Evolutionary conservation across 1,284 basidiomycete genomes (phyloP), one percentile per base, ranked within the genome.

Genomic region (Rhizoctonia solani): DNA sequence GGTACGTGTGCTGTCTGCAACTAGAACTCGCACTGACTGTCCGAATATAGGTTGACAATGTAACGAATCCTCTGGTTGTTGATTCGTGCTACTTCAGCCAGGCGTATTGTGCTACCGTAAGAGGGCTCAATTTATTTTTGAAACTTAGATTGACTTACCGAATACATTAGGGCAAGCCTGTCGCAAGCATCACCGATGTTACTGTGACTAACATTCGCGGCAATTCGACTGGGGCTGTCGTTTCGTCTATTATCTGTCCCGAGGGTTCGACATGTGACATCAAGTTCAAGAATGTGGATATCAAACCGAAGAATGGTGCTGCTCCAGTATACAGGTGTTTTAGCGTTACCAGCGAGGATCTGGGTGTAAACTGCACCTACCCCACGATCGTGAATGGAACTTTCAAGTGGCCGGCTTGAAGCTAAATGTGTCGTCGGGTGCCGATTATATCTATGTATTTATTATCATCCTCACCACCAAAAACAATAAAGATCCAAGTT

Each of bases 71-170:
- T 21, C 50, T 56, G 46, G 30, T 49, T 25, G 46, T 49, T 19
- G 63, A 66, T 13, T 66, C 63, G 32, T 67, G 54, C 46, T 67
- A 67, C 23, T 56, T 56, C 29, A 47, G 46, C 8, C 37, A 23
- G 5, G 25, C 54, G 0, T 50, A 50, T 21, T 67, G 55, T 27
- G 42, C 55, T 16, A 58, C 19, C 27, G 55, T 58, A 47, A 58
- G 42, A 6, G 25, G 6, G 16, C n/a, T 25, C 23, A 19, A 14
- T 23, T 9, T 27, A 4, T 3, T 13, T 13, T 27, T 21, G 39
- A 14, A 21, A 42, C 9, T 41, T 4, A 14, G 16, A 8, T 8
- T 52, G 49, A 27, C 13, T 21, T 30, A 23, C 30, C 41, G 14
- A 3, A 32, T 30, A 14, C 8, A 14, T 21, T 42, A 67, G 54